Conservation (phyloP, 2,329 filamentous ascomycete genomes). For the Lachnellula willkommii region DNA sequence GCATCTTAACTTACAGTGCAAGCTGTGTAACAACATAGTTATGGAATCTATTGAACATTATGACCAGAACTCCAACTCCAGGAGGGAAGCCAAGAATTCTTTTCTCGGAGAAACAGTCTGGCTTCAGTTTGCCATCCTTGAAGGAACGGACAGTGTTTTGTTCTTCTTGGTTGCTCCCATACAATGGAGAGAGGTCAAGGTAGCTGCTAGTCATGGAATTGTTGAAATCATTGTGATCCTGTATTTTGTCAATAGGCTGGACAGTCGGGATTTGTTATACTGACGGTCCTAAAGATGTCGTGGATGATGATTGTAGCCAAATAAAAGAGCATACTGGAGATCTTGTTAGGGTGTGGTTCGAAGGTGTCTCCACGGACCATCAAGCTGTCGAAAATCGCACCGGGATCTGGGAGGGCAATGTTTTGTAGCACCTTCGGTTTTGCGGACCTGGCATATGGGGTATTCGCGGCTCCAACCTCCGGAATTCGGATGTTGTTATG, state of each 20-base stretch:
- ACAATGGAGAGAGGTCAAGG: slow-evolving; percentile 67
- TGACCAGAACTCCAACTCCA: slow-evolving; percentile 62
- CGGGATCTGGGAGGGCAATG: slow-evolving; percentile 60
- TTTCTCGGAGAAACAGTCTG: slow-evolving; percentile 67
- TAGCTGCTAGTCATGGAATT: slow-evolving; percentile 68
- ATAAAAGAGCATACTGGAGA: slow-evolving; percentile 72
- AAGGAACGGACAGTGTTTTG: slow-evolving; percentile 54
- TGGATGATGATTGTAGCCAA: slow-evolving; percentile 64
- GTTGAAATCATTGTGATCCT: slow-evolving; percentile 54
- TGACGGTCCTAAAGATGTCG: slow-evolving; percentile 57
- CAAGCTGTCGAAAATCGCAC: slow-evolving; percentile 55
- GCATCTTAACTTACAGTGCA: slow-evolving; percentile 40
- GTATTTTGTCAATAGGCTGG: not conserved
- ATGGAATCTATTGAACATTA: slow-evolving; percentile 72
- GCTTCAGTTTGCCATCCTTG: slow-evolving; percentile 65
- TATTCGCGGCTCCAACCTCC: slow-evolving; percentile 60
- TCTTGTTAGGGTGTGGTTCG: slow-evolving; percentile 62
- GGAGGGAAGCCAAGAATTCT: slow-evolving; percentile 66
- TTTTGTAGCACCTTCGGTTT: slow-evolving; percentile 55
- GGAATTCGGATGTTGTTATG: slow-evolving; percentile 65
- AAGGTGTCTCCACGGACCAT: slow-evolving; percentile 49
- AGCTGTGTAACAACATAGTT: slow-evolving; percentile 79
- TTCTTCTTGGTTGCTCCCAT: slow-evolving; percentile 56
- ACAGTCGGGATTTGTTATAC: not conserved
- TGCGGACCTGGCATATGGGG: slow-evolving; percentile 61